Base-by-base conservation (phyloP, 345 rosid species). In the Populus euphratica region DNA sequence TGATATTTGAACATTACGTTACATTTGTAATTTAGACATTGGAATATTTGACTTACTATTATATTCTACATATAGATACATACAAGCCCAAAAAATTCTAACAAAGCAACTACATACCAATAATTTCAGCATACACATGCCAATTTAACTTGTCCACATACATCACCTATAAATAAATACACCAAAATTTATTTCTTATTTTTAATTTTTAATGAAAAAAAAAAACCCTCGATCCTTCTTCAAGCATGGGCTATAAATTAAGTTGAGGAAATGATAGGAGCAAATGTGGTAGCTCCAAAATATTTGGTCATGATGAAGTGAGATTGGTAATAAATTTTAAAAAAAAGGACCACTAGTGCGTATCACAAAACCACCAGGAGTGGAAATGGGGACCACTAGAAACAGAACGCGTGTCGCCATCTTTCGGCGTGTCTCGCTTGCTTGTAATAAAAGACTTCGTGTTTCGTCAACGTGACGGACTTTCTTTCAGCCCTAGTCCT, bases 401-500 rank as follows among this genome's bases (percentile, higher is more conserved):
- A 68, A 64, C 13, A 73, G 77, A 73, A 69, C 84, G 78, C 78
- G 78, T 73, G 84, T 81, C 80, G 5, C 47, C 56, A n/a, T 81
- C 76, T 84, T 81, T 76, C 71, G 86, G 86, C 84, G 78, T 72
- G 73, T 36, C 69, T 11, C 16, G 44, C 5, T 10, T 6, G 23
- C 74, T 47, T 44, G 10, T 7, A 4, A 14, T 13, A 62, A 18
- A 54, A 38, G 82, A 41, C 68, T 31, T 61, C 36, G 75, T 62
- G 77, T 78, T 83, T 76, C 85, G 73, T 81, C 83, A 76, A 76
- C 81, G 78, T 67, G 63, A 85, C 84, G 76, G 85, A 12, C 80
- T 44, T 47, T 31, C 39, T 23, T 33, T 52, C 2, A 69, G 5
- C 61, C 25, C 13, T 4, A n/a, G 9, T 25, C 13, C 5, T 25